Evolutionary conservation across 129 eudicot genomes (phyloP), one percentile per base, ranked within the genome.

Genomic region (Flaveria robusta): DNA sequence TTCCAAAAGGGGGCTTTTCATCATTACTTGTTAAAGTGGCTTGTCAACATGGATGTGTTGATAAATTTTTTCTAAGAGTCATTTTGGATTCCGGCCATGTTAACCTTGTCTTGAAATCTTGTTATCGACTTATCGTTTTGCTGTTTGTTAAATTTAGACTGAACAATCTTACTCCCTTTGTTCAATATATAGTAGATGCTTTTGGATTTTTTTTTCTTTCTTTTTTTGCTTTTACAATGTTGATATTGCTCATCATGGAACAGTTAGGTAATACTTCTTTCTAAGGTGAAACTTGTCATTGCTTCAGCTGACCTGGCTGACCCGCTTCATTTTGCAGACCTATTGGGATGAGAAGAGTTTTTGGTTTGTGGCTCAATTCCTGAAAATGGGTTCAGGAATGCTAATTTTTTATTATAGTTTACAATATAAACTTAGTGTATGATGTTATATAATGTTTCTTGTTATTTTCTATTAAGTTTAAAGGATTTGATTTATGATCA

Each of bases 1-100:
- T 34, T 6, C 42, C 72, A 41, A 41, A 14, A 16, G 55, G 81
- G 29, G 42, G 7, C 26, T 43, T 27, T 29, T 15, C 77, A 66
- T 65, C 43, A 9, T 43, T 43, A 60, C 71, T 49, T 65, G 66
- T 31, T 37, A 31, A 31, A 75, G 19, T 31, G 37, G 79, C 50
- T 31, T 75, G 67, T 49, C 72, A 49, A 19, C 15, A 64, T 75
- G 64, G 79, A 74, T 24, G 70, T 20, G 59, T 43, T 74, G 41
- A n/a, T 73, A 2, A 52, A 31, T 29, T 10, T 18, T 29, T 39
- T 37, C 15, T 34, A 41, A n/a, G 46, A 75, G 72, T 59, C 43
- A 24, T 58, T 43, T 75, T 50, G 50, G 29, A 54, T 37, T 66
- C 65, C 31, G 34, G 43, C 66, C 27, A 50, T 50, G 66, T 50